phyloP scores from a whole-genome alignment of 2,329 filamentous ascomycete genomes.

The Pezizomycotina sp. region DNA sequence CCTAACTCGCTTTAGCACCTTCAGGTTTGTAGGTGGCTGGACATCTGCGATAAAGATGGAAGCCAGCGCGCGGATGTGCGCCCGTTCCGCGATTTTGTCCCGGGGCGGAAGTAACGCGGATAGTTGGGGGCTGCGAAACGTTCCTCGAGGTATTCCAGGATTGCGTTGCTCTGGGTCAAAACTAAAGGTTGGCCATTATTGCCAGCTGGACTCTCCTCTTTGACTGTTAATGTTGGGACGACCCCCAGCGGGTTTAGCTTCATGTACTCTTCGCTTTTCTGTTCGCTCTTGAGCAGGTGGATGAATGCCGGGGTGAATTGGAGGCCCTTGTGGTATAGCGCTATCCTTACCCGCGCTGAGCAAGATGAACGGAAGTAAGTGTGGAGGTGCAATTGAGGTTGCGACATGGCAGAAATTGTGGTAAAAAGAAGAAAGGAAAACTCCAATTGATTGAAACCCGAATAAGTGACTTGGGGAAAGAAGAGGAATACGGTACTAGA shows the following conservation, averaged over 20 bases:
- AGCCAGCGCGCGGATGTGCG: conserved; percentile 38
- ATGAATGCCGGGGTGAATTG: conserved; percentile 34
- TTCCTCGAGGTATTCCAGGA: conserved; percentile 47
- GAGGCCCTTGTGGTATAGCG: conserved; percentile 40
- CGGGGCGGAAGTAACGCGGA: conserved; percentile 34
- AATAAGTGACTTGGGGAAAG: not conserved
- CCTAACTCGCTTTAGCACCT: conserved; percentile 37
- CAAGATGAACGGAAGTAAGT: conserved; percentile 48
- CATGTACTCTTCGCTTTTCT: conserved; percentile 33
- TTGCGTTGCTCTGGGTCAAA: conserved; percentile 43
- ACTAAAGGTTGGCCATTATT: conserved; percentile 27
- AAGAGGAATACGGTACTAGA: conserved; percentile 3
- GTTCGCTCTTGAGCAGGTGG: conserved; percentile 41
- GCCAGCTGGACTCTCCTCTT: conserved; percentile 19
- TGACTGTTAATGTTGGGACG: conserved; percentile 39
- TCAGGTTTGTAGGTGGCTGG: conserved; percentile 44
- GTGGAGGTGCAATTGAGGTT: too few species aligned
- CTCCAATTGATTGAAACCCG: not conserved
- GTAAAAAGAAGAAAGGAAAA: conserved; percentile 3
- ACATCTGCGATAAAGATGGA: conserved; percentile 41
- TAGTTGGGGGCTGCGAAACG: conserved; percentile 29
- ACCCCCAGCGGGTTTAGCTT: conserved; percentile 38
- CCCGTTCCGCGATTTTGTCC: conserved; percentile 32
- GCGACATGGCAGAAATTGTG: too few species aligned
- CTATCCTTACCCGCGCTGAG: conserved; percentile 44